These are phyloP conservation scores for Candolleomyces efflorescens DNA, from an alignment of 768 basidiomycete species.

Conservation along the genomic window DNA sequence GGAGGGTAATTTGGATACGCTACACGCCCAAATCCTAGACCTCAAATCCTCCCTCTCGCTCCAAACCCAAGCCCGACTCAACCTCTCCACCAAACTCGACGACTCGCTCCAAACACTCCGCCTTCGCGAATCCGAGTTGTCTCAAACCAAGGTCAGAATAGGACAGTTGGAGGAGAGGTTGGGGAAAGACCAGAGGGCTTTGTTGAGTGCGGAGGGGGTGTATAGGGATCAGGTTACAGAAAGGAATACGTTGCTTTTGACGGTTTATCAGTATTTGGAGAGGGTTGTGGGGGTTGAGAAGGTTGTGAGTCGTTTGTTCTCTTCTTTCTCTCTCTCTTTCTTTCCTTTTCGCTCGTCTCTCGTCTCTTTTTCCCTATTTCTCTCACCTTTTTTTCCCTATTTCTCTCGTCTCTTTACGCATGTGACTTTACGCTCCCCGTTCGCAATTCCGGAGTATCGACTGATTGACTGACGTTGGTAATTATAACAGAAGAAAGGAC, in stretches of 20 bases:
- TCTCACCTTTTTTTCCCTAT: not conserved
- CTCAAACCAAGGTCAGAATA: conserved; percentile 53
- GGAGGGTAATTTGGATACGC: conserved; percentile 66
- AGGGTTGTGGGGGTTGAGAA: conserved; percentile 89
- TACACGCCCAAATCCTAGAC: conserved; percentile 80
- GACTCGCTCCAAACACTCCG: conserved; percentile 54
- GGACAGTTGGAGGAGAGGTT: conserved; percentile 76
- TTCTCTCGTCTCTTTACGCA: no score
- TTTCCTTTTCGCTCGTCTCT: not conserved
- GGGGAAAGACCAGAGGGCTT: conserved; percentile 74
- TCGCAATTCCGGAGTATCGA: no score
- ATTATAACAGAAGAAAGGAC: conserved; percentile 70
- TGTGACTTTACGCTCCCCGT: no score
- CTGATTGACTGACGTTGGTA: no score
- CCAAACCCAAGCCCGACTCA: conserved; percentile 84
- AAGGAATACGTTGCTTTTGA: conserved; percentile 84
- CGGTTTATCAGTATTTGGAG: conserved; percentile 94
- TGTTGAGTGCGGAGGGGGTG: conserved; percentile 69
- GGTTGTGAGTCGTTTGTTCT: conserved; percentile 55
- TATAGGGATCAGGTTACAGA: conserved; percentile 92
- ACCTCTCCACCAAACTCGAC: conserved; percentile 90
- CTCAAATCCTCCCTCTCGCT: conserved; percentile 73
- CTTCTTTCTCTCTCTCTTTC: not conserved
- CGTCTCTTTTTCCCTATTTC: not conserved
- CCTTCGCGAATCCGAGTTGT: conserved; percentile 65